A percentile compares a stretch with the other conserved stretches of the same genome.
These are phyloP conservation scores for Microdochium paspali DNA, from an alignment of 2,329 filamentous ascomycete species.

Conservation along the genomic window DNA sequence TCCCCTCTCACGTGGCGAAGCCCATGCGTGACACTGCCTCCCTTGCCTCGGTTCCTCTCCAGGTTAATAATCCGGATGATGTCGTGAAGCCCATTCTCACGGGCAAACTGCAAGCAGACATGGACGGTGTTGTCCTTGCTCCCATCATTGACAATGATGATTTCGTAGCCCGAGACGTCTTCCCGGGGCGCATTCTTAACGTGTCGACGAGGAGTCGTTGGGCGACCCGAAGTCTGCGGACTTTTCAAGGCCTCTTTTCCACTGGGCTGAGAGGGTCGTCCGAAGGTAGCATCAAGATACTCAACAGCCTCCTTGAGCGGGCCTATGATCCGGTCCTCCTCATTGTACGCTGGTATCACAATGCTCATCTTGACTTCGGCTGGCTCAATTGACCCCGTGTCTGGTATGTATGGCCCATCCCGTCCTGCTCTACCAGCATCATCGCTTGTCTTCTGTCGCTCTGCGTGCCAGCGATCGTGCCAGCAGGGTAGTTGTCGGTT, in stretches of 20 bases:
- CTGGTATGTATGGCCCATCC: constrained; percentile 28
- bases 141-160: constrained; percentile 84
- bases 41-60: constrained; percentile 81
- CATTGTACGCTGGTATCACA: constrained; percentile 93
- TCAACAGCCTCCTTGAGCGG: constrained; percentile 88
- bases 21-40: constrained; percentile 89
- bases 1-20: constrained; percentile 83
- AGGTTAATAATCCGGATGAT: constrained; percentile 73
- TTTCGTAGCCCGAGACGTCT: constrained; percentile 67
- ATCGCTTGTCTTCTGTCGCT: constrained; percentile 44
- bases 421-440: constrained; percentile 21
- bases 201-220: constrained; percentile 21
- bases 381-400: constrained; percentile 55
- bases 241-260: constrained; percentile 15
- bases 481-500: constrained; percentile 67
- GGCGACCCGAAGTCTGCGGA: constrained; percentile 18
- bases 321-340: constrained; percentile 70
- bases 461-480: constrained; percentile 66
- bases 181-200: constrained; percentile 25
- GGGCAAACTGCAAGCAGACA: constrained; percentile 72
- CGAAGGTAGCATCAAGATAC: constrained; percentile 73
- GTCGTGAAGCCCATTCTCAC: constrained; percentile 63
- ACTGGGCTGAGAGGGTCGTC: constrained; percentile 28
- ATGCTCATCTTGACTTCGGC: constrained; percentile 82
- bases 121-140: constrained; percentile 74